Conservation (phyloP, 2,329 filamentous ascomycete genomes). For the Clonostachys chloroleuca region DNA sequence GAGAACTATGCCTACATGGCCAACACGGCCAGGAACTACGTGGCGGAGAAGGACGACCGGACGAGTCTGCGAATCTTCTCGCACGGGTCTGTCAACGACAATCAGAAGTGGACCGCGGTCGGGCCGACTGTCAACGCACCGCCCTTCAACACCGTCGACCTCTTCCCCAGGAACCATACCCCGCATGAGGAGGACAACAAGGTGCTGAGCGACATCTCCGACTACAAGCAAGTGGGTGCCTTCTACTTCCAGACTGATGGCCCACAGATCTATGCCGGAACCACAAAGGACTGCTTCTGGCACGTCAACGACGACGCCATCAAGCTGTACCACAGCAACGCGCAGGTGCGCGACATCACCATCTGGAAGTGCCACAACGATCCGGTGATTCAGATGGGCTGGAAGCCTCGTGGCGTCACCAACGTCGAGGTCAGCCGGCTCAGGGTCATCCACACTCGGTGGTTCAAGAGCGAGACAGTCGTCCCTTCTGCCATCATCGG, state of each 20-base stretch:
- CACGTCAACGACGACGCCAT: constrained; percentile 22
- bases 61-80: constrained; percentile 20
- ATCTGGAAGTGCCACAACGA: constrained; percentile 17
- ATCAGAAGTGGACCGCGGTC: constrained; percentile 13
- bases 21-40: constrained; percentile 15
- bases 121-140: constrained; percentile 19
- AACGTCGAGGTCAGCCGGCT: constrained; percentile 12
- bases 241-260: constrained; percentile 25
- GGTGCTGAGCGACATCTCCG: constrained; percentile 9
- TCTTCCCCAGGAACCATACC: constrained; percentile 8
- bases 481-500: constrained; percentile 13
- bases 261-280: constrained; percentile 17
- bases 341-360: constrained; percentile 8
- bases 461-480: constrained; percentile 10
- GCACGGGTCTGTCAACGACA: constrained; percentile 5
- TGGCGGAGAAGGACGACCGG: constrained; percentile 12
- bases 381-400: constrained; percentile 23
- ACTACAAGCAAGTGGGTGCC: constrained; percentile 27
- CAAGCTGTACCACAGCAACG: constrained; percentile 20
- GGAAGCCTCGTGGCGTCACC: constrained; percentile 14
- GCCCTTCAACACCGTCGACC: constrained; percentile 25
- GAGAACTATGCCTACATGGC: constrained; percentile 27
- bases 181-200: constrained; percentile 5
- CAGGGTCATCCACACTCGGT: constrained; percentile 13
- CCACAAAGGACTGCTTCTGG: constrained; percentile 21